A percentile compares a stretch with the other conserved stretches of the same genome.
phyloP scores from a whole-genome alignment of 2,329 filamentous ascomycete species.

The Fusarium armeniacum region DNA sequence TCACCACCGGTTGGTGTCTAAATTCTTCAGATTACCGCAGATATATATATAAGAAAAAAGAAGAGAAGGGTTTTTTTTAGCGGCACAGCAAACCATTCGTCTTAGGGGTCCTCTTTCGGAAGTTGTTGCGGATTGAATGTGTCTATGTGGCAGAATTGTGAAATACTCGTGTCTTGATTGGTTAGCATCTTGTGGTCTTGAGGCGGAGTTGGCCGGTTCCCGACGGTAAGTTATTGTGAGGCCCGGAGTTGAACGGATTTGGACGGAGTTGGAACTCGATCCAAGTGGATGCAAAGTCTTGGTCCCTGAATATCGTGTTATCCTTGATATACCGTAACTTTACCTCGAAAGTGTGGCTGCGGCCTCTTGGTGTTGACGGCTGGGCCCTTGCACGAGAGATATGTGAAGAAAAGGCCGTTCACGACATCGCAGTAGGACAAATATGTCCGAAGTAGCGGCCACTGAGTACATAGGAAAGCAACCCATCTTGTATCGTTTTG shows the following conservation, averaged over 20 bases:
- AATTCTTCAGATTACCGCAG: not conserved
- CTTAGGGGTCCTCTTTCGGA: conserved; percentile 36
- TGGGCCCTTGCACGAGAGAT: not conserved
- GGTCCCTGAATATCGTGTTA: not conserved
- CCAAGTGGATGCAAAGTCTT: conserved; percentile 3
- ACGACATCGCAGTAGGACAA: not conserved
- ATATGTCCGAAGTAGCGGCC: not conserved
- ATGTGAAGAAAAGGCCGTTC: not conserved
- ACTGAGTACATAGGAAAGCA: not conserved
- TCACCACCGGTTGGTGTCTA: not conserved
- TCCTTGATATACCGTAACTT: not conserved
- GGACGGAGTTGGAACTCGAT: conserved; percentile 16
- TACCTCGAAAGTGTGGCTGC: not conserved
- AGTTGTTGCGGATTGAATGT: conserved; percentile 39
- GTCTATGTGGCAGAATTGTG: conserved; percentile 30
- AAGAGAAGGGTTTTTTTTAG: not conserved
- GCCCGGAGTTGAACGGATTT: conserved; percentile 28
- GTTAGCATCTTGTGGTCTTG: conserved; percentile 2
- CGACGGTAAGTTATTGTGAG: conserved; percentile 34
- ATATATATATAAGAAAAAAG: not conserved
- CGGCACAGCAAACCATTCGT: conserved; percentile 23
- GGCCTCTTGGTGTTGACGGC: not conserved
- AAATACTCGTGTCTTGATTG: conserved; percentile 38
- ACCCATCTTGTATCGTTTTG: not conserved
- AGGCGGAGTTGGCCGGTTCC: conserved; percentile 44